These are phyloP conservation scores for Alternaria alternata DNA, from an alignment of 2,329 filamentous ascomycete genomes.

Conservation along the genomic window DNA sequence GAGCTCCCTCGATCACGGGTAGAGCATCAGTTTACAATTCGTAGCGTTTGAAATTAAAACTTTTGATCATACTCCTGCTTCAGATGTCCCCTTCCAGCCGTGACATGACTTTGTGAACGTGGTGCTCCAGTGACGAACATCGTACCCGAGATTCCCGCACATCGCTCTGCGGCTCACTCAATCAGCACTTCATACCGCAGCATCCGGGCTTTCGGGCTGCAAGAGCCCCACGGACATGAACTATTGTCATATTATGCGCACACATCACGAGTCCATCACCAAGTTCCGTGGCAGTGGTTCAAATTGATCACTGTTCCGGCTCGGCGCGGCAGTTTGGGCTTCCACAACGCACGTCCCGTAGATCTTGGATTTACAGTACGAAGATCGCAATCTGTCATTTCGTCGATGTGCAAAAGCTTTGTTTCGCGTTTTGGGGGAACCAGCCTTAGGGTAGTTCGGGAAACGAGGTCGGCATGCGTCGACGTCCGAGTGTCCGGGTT, in stretches of 20 bases:
- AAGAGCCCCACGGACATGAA: not conserved
- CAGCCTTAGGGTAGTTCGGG: not conserved
- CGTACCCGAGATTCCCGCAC: not conserved
- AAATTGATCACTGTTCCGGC: conserved; percentile 1
- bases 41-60: conserved; percentile 7
- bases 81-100: not conserved
- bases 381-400: not conserved
- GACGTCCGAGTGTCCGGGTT: not conserved
- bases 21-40: conserved; percentile 42
- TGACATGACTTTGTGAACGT: not conserved
- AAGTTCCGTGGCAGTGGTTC: not conserved
- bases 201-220: not conserved
- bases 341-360: conserved; percentile 1
- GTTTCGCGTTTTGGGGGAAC: not conserved
- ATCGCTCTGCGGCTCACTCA: not conserved
- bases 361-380: not conserved
- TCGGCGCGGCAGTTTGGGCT: conserved; percentile 5
- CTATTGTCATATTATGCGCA: not conserved
- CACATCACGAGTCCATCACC: not conserved
- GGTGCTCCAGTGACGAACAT: not conserved
- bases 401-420: not conserved
- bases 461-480: not conserved
- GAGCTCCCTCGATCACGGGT: conserved; percentile 39
- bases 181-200: not conserved
- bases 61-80: not conserved